Base-by-base conservation (phyloP, 2,329 filamentous ascomycete species). In the Zopfia rhizophila region DNA sequence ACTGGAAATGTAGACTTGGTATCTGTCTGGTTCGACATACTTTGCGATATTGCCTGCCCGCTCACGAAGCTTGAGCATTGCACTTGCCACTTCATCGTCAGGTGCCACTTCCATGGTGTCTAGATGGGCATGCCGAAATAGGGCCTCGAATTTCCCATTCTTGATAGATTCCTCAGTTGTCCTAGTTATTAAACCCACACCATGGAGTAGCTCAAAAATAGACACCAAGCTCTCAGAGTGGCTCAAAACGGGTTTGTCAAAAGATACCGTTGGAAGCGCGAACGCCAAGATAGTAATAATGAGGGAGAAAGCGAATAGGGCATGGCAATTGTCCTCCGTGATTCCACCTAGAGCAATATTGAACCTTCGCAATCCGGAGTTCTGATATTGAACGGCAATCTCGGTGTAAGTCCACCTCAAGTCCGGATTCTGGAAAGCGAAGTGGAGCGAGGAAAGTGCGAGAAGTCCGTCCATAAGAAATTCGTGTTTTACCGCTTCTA, bases 381-480 rank as follows among this genome's bases (percentile, higher is more conserved):
- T 39, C 2, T 48, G 41, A 3, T 45, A 45, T n/a, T 24, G 35
- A 22, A 45, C 22, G 36, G 46, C 46, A 5, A 45, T 27, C 41
- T 52, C 36, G 27, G 31, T 41, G 14, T 48, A 52, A 21, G 41
- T 22, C 29, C 14, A 32, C 13, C 45, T 44, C 40, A 8, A 27
- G 14, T 33, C 30, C 8, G 45, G 23, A 18, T 45, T 40, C 7
- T 45, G 11, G 16, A 10, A 45, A 17, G 48, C 48, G 19, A 52
- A 41, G 24, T 52, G 48, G 16, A 52, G 39, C 18, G 48, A 43
- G 1, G 48, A 42, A 14, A 52, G 36, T 3, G 39, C 48, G n/a
- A 52, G 37, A 2, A 52, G 35, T 21, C 45, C 48, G 14, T 48
- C 45, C 45, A 52, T 48, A 2, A 48, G 22, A 19, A 52, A 52